Percentiles rank a stretch among this genome's conserved stretches.
Evolutionary conservation across 2,329 filamentous ascomycete genomes (phyloP).

Genomic region (Sarocladiaceae sp.): DNA sequence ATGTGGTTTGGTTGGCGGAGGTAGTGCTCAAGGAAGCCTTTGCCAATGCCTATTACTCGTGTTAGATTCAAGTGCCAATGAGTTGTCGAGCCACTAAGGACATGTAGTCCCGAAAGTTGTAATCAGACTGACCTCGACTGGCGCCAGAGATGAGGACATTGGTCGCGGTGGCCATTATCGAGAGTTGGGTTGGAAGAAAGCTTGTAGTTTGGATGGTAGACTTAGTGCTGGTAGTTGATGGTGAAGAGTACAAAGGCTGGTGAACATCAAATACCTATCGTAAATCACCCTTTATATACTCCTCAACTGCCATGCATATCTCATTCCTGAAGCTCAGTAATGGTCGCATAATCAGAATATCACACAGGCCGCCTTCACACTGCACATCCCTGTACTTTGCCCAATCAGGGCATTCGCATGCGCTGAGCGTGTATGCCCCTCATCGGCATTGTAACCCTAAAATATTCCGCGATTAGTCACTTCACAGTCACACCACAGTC

Average conservation of each 20-base stretch:
- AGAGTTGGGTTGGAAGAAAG: not conserved
- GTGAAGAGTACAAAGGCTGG: not conserved
- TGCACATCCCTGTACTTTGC: not conserved
- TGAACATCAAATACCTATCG: not conserved
- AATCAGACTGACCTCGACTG: not conserved
- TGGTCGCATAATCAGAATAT: not conserved
- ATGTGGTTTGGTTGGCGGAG: slow-evolving; percentile 51
- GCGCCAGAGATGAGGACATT: slow-evolving; percentile 7
- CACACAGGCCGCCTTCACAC: not conserved
- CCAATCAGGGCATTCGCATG: not conserved
- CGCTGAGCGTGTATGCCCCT: not conserved
- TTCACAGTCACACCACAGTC: not conserved
- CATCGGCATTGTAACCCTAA: not conserved
- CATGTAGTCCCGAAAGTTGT: not conserved
- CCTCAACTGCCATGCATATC: not conserved
- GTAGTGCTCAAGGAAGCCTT: slow-evolving; percentile 26
- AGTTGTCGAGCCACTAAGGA: not conserved
- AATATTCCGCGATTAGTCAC: not conserved
- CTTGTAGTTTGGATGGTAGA: not conserved
- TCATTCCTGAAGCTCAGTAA: not conserved
- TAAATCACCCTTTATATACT: not conserved
- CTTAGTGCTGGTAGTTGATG: not conserved
- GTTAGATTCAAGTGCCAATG: not conserved
- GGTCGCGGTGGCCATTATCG: not conserved
- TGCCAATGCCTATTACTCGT: slow-evolving; percentile 23